These are phyloP conservation scores for Metschnikowia henanensis DNA, from an alignment of 805 yeast species.

Conservation along the genomic window DNA sequence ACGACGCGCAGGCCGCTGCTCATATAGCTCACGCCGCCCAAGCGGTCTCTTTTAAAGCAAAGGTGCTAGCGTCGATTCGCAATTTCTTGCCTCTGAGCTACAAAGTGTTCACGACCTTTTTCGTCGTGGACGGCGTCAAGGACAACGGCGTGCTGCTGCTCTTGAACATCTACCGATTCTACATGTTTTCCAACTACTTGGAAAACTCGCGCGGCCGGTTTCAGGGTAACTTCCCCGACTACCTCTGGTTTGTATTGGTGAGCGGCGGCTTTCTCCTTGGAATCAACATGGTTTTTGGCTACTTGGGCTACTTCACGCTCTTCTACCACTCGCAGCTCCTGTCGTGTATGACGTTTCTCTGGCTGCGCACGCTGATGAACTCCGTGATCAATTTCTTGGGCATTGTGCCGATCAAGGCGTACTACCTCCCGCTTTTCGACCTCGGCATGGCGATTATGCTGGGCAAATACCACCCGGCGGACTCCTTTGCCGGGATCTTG, in stretches of 20 bases:
- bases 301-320: constrained; percentile 11
- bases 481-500: constrained; percentile 49
- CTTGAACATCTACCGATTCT: constrained; percentile 55
- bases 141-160: constrained; percentile 28
- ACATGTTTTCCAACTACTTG: constrained; percentile 54
- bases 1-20: background rate
- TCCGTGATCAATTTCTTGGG: constrained; percentile 53
- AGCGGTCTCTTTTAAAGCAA: background rate
- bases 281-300: constrained; percentile 22
- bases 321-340: constrained; percentile 42
- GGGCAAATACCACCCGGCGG: constrained; percentile 40
- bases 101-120: constrained; percentile 50
- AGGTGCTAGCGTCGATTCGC: background rate
- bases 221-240: constrained; percentile 52
- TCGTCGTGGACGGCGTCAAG: constrained; percentile 41
- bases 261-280: constrained; percentile 48
- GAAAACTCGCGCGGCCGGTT: constrained; percentile 48
- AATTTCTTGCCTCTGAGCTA: constrained; percentile 36
- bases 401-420: constrained; percentile 53
- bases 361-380: constrained; percentile 59
- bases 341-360: constrained; percentile 57
- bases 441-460: constrained; percentile 35
- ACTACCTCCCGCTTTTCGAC: constrained; percentile 50
- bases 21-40: background rate
- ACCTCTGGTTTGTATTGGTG: constrained; percentile 51